These are phyloP conservation scores for Teratosphaeria epicoccoides DNA, from an alignment of 2,329 filamentous ascomycete species.

Conservation along the genomic window DNA sequence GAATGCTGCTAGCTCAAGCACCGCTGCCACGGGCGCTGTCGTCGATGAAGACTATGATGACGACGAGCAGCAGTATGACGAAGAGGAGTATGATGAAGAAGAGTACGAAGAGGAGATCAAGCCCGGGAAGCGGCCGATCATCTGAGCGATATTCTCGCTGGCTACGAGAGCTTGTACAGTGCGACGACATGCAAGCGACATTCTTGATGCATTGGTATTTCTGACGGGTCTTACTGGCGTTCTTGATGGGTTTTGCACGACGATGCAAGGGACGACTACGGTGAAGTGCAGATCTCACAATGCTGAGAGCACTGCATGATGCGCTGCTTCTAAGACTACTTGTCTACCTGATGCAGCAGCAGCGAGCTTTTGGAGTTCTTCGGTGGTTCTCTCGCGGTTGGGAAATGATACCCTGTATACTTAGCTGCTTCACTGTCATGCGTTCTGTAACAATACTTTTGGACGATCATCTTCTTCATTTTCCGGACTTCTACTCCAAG, in stretches of 20 bases:
- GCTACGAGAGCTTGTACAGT: too few relatives aligned
- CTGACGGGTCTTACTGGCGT: not conserved
- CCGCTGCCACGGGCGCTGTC: not conserved
- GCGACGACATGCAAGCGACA: not conserved
- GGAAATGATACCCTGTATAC: not conserved
- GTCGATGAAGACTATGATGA: not conserved
- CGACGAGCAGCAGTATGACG: not conserved
- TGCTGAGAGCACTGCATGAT: too few relatives aligned
- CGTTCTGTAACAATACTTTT: not conserved
- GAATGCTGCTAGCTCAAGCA: not conserved
- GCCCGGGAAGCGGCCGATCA: too few relatives aligned
- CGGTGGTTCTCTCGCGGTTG: too few relatives aligned
- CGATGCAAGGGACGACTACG: too few relatives aligned
- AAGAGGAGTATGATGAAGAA: conserved; percentile 11
- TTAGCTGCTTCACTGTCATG: not conserved
- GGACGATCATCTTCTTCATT: not conserved
- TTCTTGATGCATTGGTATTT: not conserved
- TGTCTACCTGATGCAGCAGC: too few relatives aligned
- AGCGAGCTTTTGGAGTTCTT: too few relatives aligned
- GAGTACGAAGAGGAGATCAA: conserved; percentile 3
- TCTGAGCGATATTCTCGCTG: too few relatives aligned
- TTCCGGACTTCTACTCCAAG: not conserved
- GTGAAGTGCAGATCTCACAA: too few relatives aligned
- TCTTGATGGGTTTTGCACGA: not conserved
- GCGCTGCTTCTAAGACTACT: too few relatives aligned